Evolutionary conservation across 208 protist genomes (phyloP).

Genomic region (Crithidia expoeki): DNA sequence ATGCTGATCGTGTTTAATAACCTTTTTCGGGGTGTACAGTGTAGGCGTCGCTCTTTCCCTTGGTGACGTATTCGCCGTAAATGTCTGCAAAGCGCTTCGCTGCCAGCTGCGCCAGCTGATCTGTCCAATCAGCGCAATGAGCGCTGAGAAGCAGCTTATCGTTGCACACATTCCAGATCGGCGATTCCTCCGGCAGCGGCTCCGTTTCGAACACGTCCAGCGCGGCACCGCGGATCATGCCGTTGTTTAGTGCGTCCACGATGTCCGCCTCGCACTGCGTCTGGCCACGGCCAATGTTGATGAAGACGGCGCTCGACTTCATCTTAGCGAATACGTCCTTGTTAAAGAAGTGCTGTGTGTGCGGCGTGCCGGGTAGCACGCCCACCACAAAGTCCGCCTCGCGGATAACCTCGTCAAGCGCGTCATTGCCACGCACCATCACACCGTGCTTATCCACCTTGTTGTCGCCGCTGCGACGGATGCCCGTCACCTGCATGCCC

Average conservation of each 20-base stretch:
- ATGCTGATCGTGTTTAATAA: too few relatives aligned
- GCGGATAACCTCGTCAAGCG: slow-evolving; percentile 52
- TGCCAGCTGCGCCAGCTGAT: slow-evolving; percentile 24
- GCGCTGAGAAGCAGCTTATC: slow-evolving; percentile 74
- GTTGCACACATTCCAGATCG: slow-evolving; percentile 64
- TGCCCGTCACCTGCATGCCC: slow-evolving; percentile 81
- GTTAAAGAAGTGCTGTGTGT: slow-evolving; percentile 83
- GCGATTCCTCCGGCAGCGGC: slow-evolving; percentile 66
- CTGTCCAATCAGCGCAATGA: slow-evolving; percentile 67
- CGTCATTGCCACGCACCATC: slow-evolving; percentile 47
- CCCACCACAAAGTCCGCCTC: slow-evolving; percentile 87
- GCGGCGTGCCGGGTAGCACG: slow-evolving; percentile 72
- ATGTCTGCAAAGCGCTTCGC: slow-evolving; percentile 39
- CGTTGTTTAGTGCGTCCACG: slow-evolving; percentile 55
- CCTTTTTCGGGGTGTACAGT: slow-evolving; percentile 38
- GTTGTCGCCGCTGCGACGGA: slow-evolving; percentile 46
- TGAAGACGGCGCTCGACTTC: slow-evolving; percentile 81
- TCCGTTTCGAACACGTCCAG: slow-evolving; percentile 87
- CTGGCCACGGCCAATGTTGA: slow-evolving; percentile 86
- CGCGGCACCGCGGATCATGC: slow-evolving; percentile 69
- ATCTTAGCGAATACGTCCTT: slow-evolving; percentile 73
- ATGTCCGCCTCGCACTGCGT: slow-evolving; percentile 76
- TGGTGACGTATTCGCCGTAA: slow-evolving; percentile 9
- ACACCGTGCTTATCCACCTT: slow-evolving; percentile 70
- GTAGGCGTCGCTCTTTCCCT: slow-evolving; percentile 33